phyloP scores from a whole-genome alignment of 2,329 filamentous ascomycete species.

The Phaeosphaeriaceae sp. region DNA sequence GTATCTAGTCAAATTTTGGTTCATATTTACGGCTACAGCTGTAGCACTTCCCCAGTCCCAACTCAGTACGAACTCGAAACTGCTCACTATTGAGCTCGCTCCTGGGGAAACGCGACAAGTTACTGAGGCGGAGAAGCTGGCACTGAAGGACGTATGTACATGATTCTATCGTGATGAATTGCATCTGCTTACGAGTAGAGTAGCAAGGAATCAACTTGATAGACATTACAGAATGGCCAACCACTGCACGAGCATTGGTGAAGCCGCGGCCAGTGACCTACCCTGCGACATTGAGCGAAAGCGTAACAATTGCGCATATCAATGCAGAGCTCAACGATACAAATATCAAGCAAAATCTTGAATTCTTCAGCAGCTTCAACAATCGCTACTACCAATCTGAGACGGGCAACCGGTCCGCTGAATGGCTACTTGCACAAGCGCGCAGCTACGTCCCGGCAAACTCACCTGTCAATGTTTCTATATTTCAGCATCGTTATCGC shows the following conservation, averaged over 20 bases:
- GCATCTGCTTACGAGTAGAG: slow-evolving; percentile 31
- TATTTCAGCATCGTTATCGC: slow-evolving; percentile 82
- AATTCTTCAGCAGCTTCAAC: slow-evolving; percentile 78
- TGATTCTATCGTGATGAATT: no score
- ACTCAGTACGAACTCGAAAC: neutral
- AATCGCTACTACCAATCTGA: slow-evolving; percentile 81
- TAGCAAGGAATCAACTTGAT: slow-evolving; percentile 72
- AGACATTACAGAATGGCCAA: slow-evolving; percentile 80
- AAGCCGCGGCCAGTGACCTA: slow-evolving; percentile 53
- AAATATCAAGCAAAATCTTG: slow-evolving; percentile 77
- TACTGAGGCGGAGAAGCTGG: slow-evolving; percentile 7
- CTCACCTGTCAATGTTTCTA: slow-evolving; percentile 71
- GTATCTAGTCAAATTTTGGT: neutral
- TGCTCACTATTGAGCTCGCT: slow-evolving; percentile 7
- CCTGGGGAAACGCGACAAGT: slow-evolving; percentile 5
- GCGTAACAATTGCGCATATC: slow-evolving; percentile 70
- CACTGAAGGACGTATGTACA: slow-evolving; percentile 3
- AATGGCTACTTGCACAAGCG: slow-evolving; percentile 82
- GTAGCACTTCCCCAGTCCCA: neutral
- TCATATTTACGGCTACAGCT: neutral
- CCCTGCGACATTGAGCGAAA: slow-evolving; percentile 69
- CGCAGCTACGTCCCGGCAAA: slow-evolving; percentile 72
- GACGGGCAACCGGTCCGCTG: slow-evolving; percentile 79
- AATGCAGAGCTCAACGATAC: slow-evolving; percentile 72
- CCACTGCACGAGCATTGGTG: slow-evolving; percentile 48